Conservation (phyloP, 805 yeast genomes). For the Wickerhamiella musiphila region DNA sequence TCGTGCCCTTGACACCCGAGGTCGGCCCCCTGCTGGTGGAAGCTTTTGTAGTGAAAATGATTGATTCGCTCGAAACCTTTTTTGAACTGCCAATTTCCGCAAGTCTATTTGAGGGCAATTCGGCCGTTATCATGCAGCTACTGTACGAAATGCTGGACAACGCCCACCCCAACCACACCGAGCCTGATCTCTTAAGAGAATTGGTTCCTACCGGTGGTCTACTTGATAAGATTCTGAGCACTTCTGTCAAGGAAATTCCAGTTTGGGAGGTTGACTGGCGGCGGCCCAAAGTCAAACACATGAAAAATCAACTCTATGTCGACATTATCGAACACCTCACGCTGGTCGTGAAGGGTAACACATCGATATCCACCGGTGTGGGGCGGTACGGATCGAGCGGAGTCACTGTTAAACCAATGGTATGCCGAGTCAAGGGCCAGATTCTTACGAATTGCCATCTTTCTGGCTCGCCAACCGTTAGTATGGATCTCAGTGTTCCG, state of each 20-base stretch:
- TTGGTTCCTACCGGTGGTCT: conserved; percentile 49
- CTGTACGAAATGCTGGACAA: conserved; percentile 65
- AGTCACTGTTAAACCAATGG: conserved; percentile 16
- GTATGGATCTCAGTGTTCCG: conserved; percentile 28
- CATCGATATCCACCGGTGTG: conserved; percentile 2
- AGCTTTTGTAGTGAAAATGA: conserved; percentile 33
- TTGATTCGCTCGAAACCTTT: conserved; percentile 38
- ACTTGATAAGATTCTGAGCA: conserved; percentile 33
- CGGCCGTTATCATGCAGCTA: conserved; percentile 51
- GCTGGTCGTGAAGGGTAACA: conserved; percentile 26
- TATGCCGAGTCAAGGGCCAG: conserved; percentile 36
- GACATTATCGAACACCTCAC: conserved; percentile 57
- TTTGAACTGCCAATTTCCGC: conserved; percentile 40
- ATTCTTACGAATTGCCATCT: conserved; percentile 48
- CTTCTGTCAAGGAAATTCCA: conserved; percentile 12
- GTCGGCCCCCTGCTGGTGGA: conserved; percentile 38
- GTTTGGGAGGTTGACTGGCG: conserved; percentile 52
- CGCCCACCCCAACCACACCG: conserved; percentile 57
- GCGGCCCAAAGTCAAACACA: conserved; percentile 44
- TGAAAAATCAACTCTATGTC: conserved; percentile 71
- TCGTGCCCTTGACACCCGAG: conserved; percentile 18
- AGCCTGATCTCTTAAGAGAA: conserved; percentile 51
- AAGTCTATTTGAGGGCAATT: conserved; percentile 45
- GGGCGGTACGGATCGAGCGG: background rate
- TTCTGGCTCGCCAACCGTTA: conserved; percentile 63